Base-by-base conservation (phyloP, 2,329 filamentous ascomycete genomes). In the Taxawa tesnikishii region DNA sequence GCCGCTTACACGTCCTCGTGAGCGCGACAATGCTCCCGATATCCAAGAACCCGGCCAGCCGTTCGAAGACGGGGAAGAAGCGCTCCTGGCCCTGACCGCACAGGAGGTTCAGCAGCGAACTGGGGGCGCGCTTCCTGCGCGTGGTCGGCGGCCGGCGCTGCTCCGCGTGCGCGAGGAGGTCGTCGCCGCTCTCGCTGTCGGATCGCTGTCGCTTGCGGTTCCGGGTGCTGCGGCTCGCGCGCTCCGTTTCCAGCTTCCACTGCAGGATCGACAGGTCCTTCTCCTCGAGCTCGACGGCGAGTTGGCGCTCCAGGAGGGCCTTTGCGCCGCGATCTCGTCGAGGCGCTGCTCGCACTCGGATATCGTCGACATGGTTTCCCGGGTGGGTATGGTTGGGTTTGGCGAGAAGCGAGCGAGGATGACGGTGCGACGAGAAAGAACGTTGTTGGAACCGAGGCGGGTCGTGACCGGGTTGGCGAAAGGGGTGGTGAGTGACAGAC, bases 1-100 rank as follows among this genome's bases (percentile, higher is more conserved):
- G 29, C 7, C 11, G 15, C 23, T 31, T 35, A 18, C 33, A 35
- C 11, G 28, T 35, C 25, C 24, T 28, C 11, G 21, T 35, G 12
- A 35, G n/a, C n/a, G 23, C 13, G 12, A 35, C 8, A 3, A 35
- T 8, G 14, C 27, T 29, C 17, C 17, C 13, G 11, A 35, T 31
- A 11, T 31, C 28, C 2, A 35, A 25, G 5, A 15, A 29, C 12
- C 17, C 14, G 10, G 29, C 29, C 7, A 35, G 30, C 6, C 31
- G 28, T 23, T 35, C 16, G 8, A 35, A 31, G 4, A 35, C n/a
- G 9, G 24, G 9, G 12, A 11, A 10, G 8, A 31, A 15, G 3
- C 23, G 33, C 11, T 35, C 28, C 12, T 35, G 12, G 4, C 30
- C 17, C 8, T 16, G 21, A n/a, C n/a, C n/a, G n/a, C n/a, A n/a